Evolutionary conservation across 2,329 filamentous ascomycete species (phyloP), one percentile per base, ranked within the genome.

Genomic region (Botryotinia narcissicola): DNA sequence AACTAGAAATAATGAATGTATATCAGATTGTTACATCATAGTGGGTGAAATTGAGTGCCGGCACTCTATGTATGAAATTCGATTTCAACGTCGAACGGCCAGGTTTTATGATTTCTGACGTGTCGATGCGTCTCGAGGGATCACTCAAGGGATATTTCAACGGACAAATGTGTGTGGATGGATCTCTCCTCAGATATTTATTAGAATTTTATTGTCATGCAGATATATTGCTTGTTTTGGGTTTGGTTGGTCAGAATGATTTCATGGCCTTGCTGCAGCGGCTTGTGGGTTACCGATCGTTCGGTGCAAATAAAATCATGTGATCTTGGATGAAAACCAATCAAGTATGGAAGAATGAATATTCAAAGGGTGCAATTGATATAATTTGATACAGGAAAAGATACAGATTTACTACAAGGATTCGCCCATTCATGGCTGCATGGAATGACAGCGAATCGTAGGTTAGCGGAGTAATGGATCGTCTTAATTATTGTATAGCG

Each of bases 31-130:
- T 68, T 72, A 68, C 70, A 72, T 72, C 70, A 72, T 72, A 60
- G 57, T 54, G 70, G 67, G 40, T 40, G 62, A 37, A 32, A 10
- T 48, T 46, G 62, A 72, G 70, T 68, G 70, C 70, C 70, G 51
- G 62, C 70, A 72, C 70, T 68, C 70, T 72, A 60, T 72, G 70
- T 68, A 72, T n/a, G 48, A 32, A 14, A 48, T 68, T 29, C 37
- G 48, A 32, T 68, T 42, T 57, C 66, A 42, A 57, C 29, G 62
- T 48, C 35, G 37, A 72, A 62, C 62, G 48, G 62, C 37, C 40
- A 60, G 62, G 70, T 72, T 72, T 72, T 68, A 68, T 72, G 70
- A 72, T 59, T 59, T 72, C 70, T 72, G 70, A 72, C 70, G 62
- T 72, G 62, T 72, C 62, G 70, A 66, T 72, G 70, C 62, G 46